Base-by-base conservation (phyloP, 202 grass and related monocot genomes). In the Zoysia matrella region DNA sequence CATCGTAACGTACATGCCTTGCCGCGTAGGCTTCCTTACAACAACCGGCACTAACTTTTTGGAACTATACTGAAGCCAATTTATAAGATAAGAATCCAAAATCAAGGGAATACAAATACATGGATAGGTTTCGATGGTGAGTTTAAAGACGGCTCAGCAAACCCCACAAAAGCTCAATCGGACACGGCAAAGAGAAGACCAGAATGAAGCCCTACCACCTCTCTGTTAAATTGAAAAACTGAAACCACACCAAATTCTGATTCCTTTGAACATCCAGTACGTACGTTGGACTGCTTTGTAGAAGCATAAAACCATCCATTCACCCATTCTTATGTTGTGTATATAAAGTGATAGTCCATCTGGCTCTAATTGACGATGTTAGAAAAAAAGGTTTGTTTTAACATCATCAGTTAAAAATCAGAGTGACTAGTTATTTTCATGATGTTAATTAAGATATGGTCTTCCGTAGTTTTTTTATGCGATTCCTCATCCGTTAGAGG, bases 11-110 rank as follows among this genome's bases (percentile, higher is more conserved):
- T 54, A 9, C 49, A 2, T 71, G 67, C n/a, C 55, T 78, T 90
- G 75, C 36, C 44, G 83, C 22, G 22, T 79, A 89, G 83, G 52
- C 30, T 83, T 61, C 46, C 41, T 42, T 13, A 15, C 39, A 8
- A 49, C 68, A 53, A 71, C 63, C 50, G 58, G 4, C 50, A 72
- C 22, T 30, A 73, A 41, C 60, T 78, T 69, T 58, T 60, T 56
- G 7, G 15, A 2, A 6, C 22, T 58, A 44, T 76, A 69, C 16
- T 4, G 30, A 10, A 60, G 51, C 16, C 6, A 11, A 60, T 60
- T 30, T 30, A 30, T 30, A 30, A 30, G 22, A 30, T 30, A 66
- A 44, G 58, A 22, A 47, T 50, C 8, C 11, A 62, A 62, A 62
- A 39, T 40, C 51, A 45, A 15, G 9, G 67, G 52, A 63, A 63